Base-by-base conservation (phyloP, 1,139 yeast species). In the Yamadazyma diddensiae region DNA sequence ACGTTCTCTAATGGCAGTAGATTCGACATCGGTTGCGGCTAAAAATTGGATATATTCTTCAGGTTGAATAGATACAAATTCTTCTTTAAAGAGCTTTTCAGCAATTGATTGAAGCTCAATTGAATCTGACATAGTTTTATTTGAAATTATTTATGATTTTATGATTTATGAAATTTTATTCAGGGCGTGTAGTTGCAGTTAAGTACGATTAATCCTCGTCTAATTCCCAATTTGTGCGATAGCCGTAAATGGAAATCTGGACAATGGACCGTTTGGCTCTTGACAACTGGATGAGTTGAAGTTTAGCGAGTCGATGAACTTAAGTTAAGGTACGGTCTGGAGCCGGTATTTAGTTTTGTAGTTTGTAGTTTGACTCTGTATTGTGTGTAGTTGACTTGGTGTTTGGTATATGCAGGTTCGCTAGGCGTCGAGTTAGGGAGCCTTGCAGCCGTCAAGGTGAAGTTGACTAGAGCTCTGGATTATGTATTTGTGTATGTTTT, bases 11-110 rank as follows among this genome's bases (percentile, higher is more conserved):
- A 73, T 64, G 22, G 53, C 49, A 21, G 55, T 50, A 19, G 68
- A 59, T 31, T 73, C 79, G 5, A 52, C 49, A 41, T 70, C 74
- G 35, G 49, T 60, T 15, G 66, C 59, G 3, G 75, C 71, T 25
- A 70, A 47, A 36, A 63, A 67, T 46, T 65, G 73, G 26, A 70
- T 66, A 42, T 69, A 69, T 41, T 70, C 75, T 39, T 67, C 71
- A 2, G 73, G 73, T 36, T 59, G 61, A 28, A 70, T 63, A 24
- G 70, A 61, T 5, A 66, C 65, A 40, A 68, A 68, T 33, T 65
- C 62, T 38, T 65, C 73, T 16, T 57, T 46, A 47, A 52, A 67
- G 20, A 68, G 51, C 38, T 62, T 59, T 10, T 26, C 25, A n/a
- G 73, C 73, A 25, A 65, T 65, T 6, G 61, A 66, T 12, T 45